Evolutionary conservation across 1,139 yeast species (phyloP).

Genomic region (Zygoascus sp.): DNA sequence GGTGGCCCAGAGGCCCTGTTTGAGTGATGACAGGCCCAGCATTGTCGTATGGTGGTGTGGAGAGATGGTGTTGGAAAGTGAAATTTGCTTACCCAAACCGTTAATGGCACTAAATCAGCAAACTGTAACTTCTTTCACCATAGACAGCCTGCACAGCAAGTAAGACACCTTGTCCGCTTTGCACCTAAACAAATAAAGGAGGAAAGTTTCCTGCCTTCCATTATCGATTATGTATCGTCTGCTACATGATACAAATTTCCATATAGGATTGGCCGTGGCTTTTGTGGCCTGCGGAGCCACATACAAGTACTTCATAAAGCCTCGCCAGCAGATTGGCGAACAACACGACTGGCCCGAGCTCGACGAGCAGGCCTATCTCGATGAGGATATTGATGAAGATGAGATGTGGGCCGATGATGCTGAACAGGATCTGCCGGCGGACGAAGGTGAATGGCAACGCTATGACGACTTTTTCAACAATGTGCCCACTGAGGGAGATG

Average conservation of each 20-base stretch:
- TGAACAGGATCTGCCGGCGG: slow-evolving; percentile 11
- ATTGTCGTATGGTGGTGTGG: neutral
- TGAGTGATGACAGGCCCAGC: slow-evolving; percentile 5
- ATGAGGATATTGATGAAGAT: slow-evolving; percentile 12
- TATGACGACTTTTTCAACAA: slow-evolving; percentile 6
- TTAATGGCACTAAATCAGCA: too few species aligned
- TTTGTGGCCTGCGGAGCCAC: slow-evolving; percentile 12
- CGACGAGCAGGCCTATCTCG: slow-evolving; percentile 10
- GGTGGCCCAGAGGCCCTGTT: slow-evolving; percentile 1
- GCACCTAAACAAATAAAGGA: neutral
- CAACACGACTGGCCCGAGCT: slow-evolving; percentile 6
- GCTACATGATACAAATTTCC: slow-evolving; percentile 7
- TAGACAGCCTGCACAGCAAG: too few species aligned
- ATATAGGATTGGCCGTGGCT: slow-evolving; percentile 9
- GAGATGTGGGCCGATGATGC: slow-evolving; percentile 12
- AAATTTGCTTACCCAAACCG: neutral
- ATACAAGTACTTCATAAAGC: slow-evolving; percentile 8
- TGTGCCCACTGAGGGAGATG: slow-evolving; percentile 5
- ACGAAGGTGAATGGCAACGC: slow-evolving; percentile 12
- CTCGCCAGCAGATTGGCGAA: slow-evolving; percentile 1
- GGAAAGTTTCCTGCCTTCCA: neutral
- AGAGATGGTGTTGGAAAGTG: neutral
- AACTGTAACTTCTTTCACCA: too few species aligned
- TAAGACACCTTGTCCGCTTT: too few species aligned
- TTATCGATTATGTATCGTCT: slow-evolving; percentile 1